phyloP scores from a whole-genome alignment of 1,139 yeast genomes.

The Meyerozyma guilliermondii region DNA sequence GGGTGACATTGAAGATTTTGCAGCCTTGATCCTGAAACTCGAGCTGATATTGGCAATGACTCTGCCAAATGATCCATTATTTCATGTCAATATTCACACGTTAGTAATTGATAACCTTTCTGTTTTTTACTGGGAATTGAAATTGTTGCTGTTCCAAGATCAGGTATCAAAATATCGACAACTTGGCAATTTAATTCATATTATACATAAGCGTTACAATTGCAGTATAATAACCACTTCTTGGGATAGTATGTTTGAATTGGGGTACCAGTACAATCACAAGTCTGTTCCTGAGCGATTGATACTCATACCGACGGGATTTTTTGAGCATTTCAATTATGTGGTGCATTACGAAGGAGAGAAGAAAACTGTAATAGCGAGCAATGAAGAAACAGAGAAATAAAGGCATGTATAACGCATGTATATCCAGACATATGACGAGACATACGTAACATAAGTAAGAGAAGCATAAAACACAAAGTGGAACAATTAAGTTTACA shows the following conservation, averaged over 20 bases:
- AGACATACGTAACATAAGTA: too few relatives aligned
- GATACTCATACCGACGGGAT: conserved; percentile 13
- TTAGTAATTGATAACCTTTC: conserved; percentile 25
- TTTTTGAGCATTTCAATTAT: conserved; percentile 13
- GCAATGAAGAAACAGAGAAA: too few relatives aligned
- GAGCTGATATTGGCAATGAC: background rate
- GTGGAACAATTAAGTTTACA: too few relatives aligned
- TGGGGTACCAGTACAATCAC: conserved; percentile 20
- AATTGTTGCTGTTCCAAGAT: conserved; percentile 10
- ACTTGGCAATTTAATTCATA: conserved; percentile 11
- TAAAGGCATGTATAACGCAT: too few relatives aligned
- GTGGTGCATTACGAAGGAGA: conserved; percentile 10
- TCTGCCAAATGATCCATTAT: background rate
- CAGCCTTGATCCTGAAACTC: background rate
- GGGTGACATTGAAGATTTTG: background rate
- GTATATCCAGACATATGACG: too few relatives aligned
- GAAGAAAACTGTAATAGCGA: too few relatives aligned
- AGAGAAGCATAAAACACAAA: too few relatives aligned
- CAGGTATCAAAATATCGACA: conserved; percentile 13
- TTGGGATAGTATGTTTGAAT: conserved; percentile 29
- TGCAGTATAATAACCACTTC: conserved; percentile 30
- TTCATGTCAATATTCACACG: conserved; percentile 11
- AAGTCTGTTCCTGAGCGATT: conserved; percentile 4
- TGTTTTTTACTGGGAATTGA: conserved; percentile 30
- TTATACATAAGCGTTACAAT: conserved; percentile 14